phyloP scores from a whole-genome alignment of 768 basidiomycete genomes.

The Lenzites betulinus region DNA sequence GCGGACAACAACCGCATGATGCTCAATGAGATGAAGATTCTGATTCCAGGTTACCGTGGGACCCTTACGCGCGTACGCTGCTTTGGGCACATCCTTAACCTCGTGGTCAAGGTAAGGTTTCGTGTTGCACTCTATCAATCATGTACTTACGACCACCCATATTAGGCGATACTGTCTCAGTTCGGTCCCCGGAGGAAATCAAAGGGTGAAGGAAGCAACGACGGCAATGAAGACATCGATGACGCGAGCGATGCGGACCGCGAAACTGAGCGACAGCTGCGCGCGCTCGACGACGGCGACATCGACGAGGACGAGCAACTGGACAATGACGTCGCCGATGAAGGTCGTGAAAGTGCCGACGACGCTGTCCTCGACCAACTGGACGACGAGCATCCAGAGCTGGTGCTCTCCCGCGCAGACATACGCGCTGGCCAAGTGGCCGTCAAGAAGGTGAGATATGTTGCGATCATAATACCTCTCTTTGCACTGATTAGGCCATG shows the following conservation, averaged over 20 bases:
- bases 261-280: too few species aligned
- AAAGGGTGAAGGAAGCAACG: too few species aligned
- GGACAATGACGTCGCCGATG: background rate
- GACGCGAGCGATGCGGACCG: too few species aligned
- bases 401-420: constrained; percentile 5
- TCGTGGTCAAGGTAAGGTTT: constrained; percentile 2
- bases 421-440: background rate
- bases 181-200: background rate
- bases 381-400: constrained; percentile 5
- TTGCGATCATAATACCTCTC: background rate
- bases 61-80: background rate
- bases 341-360: constrained; percentile 26
- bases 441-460: constrained; percentile 17
- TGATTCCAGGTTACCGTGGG: background rate
- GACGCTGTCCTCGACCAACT: constrained; percentile 16
- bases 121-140: too few species aligned
- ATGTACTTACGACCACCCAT: too few species aligned
- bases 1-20: background rate
- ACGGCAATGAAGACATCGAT: background rate
- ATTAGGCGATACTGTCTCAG: constrained; percentile 1
- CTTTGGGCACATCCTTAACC: constrained; percentile 6
- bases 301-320: background rate
- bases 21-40: background rate
- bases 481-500: too few species aligned
- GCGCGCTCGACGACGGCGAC: background rate